phyloP scores from a whole-genome alignment of 2,329 filamentous ascomycete genomes.

The Ascochyta clinopodiicola region DNA sequence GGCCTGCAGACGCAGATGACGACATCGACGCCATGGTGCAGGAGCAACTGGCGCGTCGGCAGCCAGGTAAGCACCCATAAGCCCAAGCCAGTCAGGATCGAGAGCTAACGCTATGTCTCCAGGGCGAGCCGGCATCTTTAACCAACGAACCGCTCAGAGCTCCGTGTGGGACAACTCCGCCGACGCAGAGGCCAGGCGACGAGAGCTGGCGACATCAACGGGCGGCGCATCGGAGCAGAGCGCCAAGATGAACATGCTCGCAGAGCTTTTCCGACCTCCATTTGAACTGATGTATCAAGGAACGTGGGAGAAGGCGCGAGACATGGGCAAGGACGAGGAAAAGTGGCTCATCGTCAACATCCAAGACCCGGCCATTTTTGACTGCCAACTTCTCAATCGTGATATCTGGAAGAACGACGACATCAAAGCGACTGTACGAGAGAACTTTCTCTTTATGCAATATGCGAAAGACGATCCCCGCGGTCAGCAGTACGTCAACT shows the following conservation, averaged over 20 bases:
- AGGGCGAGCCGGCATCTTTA: conserved; percentile 69
- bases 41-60: conserved; percentile 65
- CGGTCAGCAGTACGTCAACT: conserved; percentile 82
- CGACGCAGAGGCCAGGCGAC: conserved; percentile 56
- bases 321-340: conserved; percentile 83
- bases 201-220: conserved; percentile 65
- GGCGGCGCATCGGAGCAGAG: conserved; percentile 70
- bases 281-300: conserved; percentile 85
- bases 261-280: conserved; percentile 90
- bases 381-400: conserved; percentile 91
- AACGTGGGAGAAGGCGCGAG: conserved; percentile 83
- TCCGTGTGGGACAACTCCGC: conserved; percentile 66
- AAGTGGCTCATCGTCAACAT: conserved; percentile 98
- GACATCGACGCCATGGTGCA: conserved; percentile 68
- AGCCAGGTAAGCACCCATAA: conserved; percentile 31
- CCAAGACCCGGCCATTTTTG: conserved; percentile 90
- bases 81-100: conserved; percentile 18
- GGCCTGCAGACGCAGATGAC: conserved; percentile 53
- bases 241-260: conserved; percentile 77
- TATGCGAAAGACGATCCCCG: conserved; percentile 85
- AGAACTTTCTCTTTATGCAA: conserved; percentile 96
- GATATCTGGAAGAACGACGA: conserved; percentile 92
- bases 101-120: conserved; percentile 38
- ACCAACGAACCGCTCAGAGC: conserved; percentile 63
- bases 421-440: conserved; percentile 79